phyloP scores from a whole-genome alignment of 352 stramenopile genomes.

The Globisporangium middletonii region DNA sequence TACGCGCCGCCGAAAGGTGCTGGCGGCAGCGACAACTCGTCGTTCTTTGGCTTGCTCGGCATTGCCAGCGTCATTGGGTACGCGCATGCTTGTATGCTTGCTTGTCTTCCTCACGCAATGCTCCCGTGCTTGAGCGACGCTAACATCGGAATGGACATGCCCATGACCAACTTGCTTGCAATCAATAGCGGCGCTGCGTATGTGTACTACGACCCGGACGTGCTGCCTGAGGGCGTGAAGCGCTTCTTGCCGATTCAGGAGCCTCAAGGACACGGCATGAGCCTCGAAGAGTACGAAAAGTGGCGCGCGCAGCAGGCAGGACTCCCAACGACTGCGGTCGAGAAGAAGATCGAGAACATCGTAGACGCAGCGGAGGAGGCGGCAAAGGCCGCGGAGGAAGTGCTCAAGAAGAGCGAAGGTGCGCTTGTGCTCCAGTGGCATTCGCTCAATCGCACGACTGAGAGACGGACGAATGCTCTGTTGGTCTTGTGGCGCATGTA shows the following conservation, averaged over 20 bases:
- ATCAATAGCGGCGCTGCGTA: constrained; percentile 57
- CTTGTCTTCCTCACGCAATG: not conserved
- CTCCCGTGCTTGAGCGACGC: too few species aligned
- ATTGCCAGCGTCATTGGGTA: constrained; percentile 61
- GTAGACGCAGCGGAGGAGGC: constrained; percentile 8
- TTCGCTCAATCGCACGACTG: too few species aligned
- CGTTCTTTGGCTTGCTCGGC: constrained; percentile 70
- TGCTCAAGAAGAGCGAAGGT: constrained; percentile 19
- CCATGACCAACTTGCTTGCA: not conserved
- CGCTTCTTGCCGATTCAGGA: constrained; percentile 79
- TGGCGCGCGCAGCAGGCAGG: constrained; percentile 72
- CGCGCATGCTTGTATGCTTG: not conserved
- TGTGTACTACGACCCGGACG: constrained; percentile 83
- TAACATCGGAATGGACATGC: not conserved
- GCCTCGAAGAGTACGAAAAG: constrained; percentile 81
- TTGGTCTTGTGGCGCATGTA: not conserved
- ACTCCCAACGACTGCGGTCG: constrained; percentile 23
- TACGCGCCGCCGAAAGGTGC: constrained; percentile 58
- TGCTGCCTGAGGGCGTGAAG: constrained; percentile 66
- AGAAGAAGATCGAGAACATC: constrained; percentile 20
- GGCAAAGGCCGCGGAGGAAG: constrained; percentile 4
- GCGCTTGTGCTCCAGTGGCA: not conserved
- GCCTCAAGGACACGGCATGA: constrained; percentile 78
- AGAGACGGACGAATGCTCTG: too few species aligned
- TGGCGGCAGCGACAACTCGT: constrained; percentile 71